phyloP scores from a whole-genome alignment of 1,284 basidiomycete species.

The Ustilago tritici region DNA sequence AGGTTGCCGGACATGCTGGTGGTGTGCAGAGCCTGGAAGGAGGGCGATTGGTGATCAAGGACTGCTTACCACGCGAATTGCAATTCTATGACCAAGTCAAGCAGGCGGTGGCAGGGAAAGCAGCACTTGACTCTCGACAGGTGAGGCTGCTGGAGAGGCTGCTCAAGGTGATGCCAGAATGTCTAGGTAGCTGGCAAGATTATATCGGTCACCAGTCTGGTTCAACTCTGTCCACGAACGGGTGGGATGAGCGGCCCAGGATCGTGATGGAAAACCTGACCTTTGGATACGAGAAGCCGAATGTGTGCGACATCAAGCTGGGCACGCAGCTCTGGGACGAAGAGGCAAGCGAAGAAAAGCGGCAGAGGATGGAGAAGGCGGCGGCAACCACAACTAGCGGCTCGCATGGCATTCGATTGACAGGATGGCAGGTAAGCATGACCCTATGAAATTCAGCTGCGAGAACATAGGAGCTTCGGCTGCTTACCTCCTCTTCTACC shows the following conservation, averaged over 20 bases:
- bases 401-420: conserved; percentile 82
- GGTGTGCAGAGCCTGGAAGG: conserved; percentile 79
- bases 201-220: conserved; percentile 9
- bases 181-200: conserved; percentile 36
- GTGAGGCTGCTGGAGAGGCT: conserved; percentile 23
- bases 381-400: conserved; percentile 80
- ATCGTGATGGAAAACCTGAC: conserved; percentile 88
- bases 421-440: conserved; percentile 84
- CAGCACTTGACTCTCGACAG: background rate
- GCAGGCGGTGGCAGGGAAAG: conserved; percentile 69
- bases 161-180: conserved; percentile 45
- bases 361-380: conserved; percentile 79
- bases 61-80: conserved; percentile 79
- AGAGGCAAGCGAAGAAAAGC: conserved; percentile 80
- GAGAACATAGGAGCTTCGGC: background rate
- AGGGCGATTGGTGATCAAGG: conserved; percentile 86
- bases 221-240: background rate
- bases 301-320: conserved; percentile 90
- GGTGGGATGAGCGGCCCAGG: conserved; percentile 50
- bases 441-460: background rate
- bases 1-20: conserved; percentile 89
- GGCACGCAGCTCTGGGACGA: conserved; percentile 84
- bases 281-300: conserved; percentile 80
- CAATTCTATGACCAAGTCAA: conserved; percentile 81
- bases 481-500: background rate